Percentiles rank a stretch among this genome's conserved stretches.
Conservation (phyloP, 768 basidiomycete genomes). For the Boletus tomentosulus region DNA sequence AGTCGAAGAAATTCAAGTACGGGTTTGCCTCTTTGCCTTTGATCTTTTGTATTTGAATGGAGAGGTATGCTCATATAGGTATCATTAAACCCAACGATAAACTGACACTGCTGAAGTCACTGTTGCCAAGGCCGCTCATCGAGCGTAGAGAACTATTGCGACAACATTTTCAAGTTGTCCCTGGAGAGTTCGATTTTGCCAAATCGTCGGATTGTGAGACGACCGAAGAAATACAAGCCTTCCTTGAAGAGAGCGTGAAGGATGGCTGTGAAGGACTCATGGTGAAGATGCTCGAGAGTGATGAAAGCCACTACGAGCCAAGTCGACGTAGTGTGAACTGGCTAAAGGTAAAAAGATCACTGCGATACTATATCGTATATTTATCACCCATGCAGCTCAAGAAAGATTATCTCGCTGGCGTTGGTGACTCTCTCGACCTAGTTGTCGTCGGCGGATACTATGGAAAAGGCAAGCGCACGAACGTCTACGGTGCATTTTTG, state of each 20-base stretch:
- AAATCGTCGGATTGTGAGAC: constrained; percentile 86
- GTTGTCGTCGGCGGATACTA: constrained; percentile 98
- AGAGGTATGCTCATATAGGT: constrained; percentile 50
- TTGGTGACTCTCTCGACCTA: constrained; percentile 95
- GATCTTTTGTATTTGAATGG: constrained; percentile 96
- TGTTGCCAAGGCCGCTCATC: constrained; percentile 70
- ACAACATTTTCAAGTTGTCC: constrained; percentile 75
- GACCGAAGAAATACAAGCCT: constrained; percentile 89
- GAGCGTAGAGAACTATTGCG: constrained; percentile 76
- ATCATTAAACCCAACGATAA: background rate
- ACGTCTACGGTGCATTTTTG: constrained; percentile 96
- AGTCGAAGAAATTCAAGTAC: constrained; percentile 95
- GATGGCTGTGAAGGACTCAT: constrained; percentile 99
- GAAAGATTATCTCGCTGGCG: constrained; percentile 95
- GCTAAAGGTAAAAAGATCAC: constrained; percentile 71
- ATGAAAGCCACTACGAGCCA: constrained; percentile 92
- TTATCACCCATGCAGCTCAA: constrained; percentile 62
- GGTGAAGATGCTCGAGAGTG: constrained; percentile 97
- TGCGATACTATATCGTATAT: background rate
- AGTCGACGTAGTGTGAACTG: constrained; percentile 95
- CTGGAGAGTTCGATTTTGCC: constrained; percentile 91
- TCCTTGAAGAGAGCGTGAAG: constrained; percentile 95
- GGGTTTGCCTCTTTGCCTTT: constrained; percentile 94
- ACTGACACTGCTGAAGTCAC: constrained; percentile 48
- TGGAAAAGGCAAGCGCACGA: constrained; percentile 96